A percentile compares a stretch with the other conserved stretches of the same genome.
phyloP scores from a whole-genome alignment of 805 yeast species.

The Hanseniaspora hatyaiensis region DNA sequence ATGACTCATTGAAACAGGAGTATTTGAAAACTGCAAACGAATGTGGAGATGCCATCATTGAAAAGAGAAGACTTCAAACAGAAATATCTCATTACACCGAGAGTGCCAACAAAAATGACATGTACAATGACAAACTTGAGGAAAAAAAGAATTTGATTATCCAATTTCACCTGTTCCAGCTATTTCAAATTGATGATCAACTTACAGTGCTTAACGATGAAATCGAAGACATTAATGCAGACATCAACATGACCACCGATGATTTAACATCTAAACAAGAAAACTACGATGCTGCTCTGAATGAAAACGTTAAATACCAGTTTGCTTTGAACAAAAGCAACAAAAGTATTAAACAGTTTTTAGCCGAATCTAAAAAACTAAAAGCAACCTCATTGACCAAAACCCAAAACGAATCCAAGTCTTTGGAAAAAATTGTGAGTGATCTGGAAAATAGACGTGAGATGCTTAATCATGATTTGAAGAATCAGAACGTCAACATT shows the following conservation, averaged over 20 bases:
- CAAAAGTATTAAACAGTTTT: neutral
- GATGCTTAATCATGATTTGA: slow-evolving; percentile 1
- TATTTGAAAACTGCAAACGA: slow-evolving; percentile 54
- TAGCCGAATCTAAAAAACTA: neutral
- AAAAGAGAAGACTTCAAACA: slow-evolving; percentile 55
- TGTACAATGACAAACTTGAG: slow-evolving; percentile 44
- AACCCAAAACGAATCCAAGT: neutral
- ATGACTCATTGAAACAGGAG: slow-evolving; percentile 51
- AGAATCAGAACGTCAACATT: neutral
- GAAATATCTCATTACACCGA: slow-evolving; percentile 70
- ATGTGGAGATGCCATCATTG: slow-evolving; percentile 52
- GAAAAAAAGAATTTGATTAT: slow-evolving; percentile 40
- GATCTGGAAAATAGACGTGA: slow-evolving; percentile 1
- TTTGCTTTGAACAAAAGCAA: neutral
- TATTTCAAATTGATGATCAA: slow-evolving; percentile 46
- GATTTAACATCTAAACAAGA: neutral
- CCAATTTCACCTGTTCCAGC: slow-evolving; percentile 46
- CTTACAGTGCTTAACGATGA: slow-evolving; percentile 23
- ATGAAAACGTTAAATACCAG: slow-evolving; percentile 4
- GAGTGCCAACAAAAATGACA: slow-evolving; percentile 60
- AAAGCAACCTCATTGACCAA: slow-evolving; percentile 5
- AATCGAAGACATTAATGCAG: slow-evolving; percentile 16
- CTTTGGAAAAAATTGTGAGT: neutral
- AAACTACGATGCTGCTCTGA: neutral
- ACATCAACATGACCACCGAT: slow-evolving; percentile 7